A percentile compares a stretch with the other conserved stretches of the same genome.
phyloP scores from a whole-genome alignment of 768 basidiomycete species.

The Melanogaster broomeanus region DNA sequence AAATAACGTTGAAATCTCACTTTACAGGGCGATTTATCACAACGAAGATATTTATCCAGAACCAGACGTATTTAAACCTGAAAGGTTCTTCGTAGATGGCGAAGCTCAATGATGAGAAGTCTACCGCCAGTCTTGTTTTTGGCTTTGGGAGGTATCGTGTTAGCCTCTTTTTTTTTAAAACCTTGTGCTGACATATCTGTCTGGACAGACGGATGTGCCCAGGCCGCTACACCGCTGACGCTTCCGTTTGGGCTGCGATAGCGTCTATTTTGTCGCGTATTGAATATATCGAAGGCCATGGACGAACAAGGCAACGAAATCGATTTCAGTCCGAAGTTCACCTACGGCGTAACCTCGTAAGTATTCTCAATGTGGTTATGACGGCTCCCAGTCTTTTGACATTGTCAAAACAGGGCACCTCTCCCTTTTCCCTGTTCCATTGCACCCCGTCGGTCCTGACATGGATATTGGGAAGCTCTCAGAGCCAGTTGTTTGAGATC shows the following conservation, averaged over 20 bases:
- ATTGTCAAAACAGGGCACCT: constrained; percentile 9
- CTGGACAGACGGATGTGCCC: constrained; percentile 29
- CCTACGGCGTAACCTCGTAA: constrained; percentile 13
- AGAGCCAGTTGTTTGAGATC: background rate
- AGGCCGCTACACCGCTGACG: constrained; percentile 32
- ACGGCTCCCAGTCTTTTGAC: background rate
- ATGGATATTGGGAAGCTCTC: constrained; percentile 3
- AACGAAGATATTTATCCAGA: constrained; percentile 15
- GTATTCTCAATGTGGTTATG: background rate
- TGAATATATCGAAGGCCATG: constrained; percentile 26
- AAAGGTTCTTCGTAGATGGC: constrained; percentile 28
- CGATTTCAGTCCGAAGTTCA: constrained; percentile 12
- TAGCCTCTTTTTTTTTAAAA: too few species aligned
- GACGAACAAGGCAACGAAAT: constrained; percentile 30
- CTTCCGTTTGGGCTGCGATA: constrained; percentile 30
- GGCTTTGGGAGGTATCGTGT: constrained; percentile 27
- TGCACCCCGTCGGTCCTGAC: background rate
- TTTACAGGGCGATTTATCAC: constrained; percentile 15
- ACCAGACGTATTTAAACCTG: constrained; percentile 30
- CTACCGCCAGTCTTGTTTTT: constrained; percentile 6
- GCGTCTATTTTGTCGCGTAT: constrained; percentile 25
- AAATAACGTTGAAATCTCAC: background rate
- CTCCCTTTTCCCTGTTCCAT: constrained; percentile 14
- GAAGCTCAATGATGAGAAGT: background rate
- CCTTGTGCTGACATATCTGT: background rate